These are phyloP conservation scores for Endotrypanum monterogeii DNA, from an alignment of 208 protist genomes.

Conservation along the genomic window DNA sequence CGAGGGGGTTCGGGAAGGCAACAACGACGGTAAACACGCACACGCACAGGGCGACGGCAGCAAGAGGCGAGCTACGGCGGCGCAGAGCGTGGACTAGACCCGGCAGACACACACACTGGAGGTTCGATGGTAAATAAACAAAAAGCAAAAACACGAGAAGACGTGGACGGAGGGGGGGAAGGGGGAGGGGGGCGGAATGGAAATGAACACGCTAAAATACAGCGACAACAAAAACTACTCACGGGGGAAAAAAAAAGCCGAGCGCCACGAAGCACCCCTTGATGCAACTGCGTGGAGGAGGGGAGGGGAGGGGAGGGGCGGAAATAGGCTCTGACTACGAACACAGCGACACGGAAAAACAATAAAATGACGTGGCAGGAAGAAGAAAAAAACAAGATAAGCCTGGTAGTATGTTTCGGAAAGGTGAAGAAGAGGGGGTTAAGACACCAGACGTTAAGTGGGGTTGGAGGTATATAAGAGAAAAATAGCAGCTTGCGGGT, in stretches of 20 bases:
- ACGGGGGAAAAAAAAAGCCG: neutral
- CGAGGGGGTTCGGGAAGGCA: too few relatives aligned
- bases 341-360: too few relatives aligned
- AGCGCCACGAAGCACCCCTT: neutral
- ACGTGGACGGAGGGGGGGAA: neutral
- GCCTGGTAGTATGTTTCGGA: too few relatives aligned
- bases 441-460: too few relatives aligned
- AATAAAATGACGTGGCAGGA: too few relatives aligned
- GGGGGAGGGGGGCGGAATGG: neutral
- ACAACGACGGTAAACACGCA: slow-evolving; percentile 12
- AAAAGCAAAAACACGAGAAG: neutral
- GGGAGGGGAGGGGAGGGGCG: neutral
- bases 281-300: too few relatives aligned
- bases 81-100: neutral
- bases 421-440: too few relatives aligned
- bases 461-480: neutral
- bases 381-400: too few relatives aligned
- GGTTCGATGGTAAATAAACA: neutral
- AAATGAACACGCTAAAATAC: neutral
- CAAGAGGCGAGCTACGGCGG: too few relatives aligned
- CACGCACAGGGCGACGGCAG: neutral
- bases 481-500: too few relatives aligned
- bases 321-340: neutral
- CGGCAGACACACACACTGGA: neutral
- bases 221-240: neutral